A percentile compares a stretch with the other conserved stretches of the same genome.
Conservation (phyloP, 2,329 filamentous ascomycete genomes). For the Talaromyces albobiverticillius region DNA sequence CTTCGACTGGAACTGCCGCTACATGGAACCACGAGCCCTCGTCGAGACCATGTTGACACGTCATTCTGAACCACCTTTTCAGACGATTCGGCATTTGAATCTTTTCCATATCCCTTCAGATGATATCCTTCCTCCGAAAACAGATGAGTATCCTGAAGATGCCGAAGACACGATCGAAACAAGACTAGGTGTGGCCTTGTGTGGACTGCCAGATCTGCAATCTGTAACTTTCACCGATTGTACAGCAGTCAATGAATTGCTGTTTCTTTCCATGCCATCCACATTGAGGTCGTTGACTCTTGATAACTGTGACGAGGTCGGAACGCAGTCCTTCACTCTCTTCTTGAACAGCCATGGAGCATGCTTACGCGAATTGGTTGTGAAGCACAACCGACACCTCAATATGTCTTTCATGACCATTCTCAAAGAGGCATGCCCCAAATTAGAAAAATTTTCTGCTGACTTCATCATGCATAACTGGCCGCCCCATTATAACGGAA, state of each 20-base stretch:
- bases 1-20: conserved; percentile 57
- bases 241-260: conserved; percentile 63
- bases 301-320: conserved; percentile 74
- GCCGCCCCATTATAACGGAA: conserved; percentile 65
- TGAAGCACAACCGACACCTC: conserved; percentile 77
- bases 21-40: conserved; percentile 34
- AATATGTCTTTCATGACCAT: conserved; percentile 70
- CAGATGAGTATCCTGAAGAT: conserved; percentile 39
- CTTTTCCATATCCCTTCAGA: conserved; percentile 34
- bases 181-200: conserved; percentile 47
- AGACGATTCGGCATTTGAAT: conserved; percentile 30
- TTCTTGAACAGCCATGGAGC: conserved; percentile 68
- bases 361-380: conserved; percentile 63
- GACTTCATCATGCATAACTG: conserved; percentile 76
- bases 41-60: conserved; percentile 49
- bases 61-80: conserved; percentile 59
- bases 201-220: conserved; percentile 61
- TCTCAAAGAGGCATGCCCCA: conserved; percentile 66
- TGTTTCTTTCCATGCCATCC: conserved; percentile 67
- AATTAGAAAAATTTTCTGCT: conserved; percentile 68
- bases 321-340: conserved; percentile 60
- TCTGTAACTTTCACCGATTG: conserved; percentile 73
- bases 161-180: conserved; percentile 30
- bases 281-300: conserved; percentile 67
- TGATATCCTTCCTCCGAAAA: conserved; percentile 8